phyloP scores from a whole-genome alignment of 805 yeast species.

The Nakazawaea anatomiae region DNA sequence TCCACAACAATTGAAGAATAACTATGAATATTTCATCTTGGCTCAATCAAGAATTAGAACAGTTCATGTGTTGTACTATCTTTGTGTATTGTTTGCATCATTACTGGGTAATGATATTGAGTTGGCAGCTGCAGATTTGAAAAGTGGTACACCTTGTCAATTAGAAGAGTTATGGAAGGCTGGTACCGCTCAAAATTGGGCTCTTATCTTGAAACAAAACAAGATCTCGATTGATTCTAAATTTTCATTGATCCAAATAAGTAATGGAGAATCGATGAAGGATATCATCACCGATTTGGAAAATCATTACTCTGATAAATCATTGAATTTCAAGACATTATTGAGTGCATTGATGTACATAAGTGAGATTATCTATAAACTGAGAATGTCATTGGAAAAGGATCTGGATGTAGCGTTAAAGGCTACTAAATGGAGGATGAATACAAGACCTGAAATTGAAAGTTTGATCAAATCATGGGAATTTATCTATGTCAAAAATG shows the following conservation, averaged over 20 bases:
- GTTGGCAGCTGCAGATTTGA: constrained; percentile 36
- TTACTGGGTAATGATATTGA: constrained; percentile 36
- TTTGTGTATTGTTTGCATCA: constrained; percentile 41
- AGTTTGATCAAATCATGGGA: constrained; percentile 65
- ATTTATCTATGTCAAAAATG: constrained; percentile 49
- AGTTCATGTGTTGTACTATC: constrained; percentile 42
- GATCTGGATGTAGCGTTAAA: constrained; percentile 35
- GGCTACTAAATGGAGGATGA: constrained; percentile 61
- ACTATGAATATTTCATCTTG: constrained; percentile 45
- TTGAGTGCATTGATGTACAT: constrained; percentile 56
- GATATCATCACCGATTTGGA: constrained; percentile 41
- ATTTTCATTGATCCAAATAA: constrained; percentile 46
- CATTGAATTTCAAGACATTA: constrained; percentile 41
- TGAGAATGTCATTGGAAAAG: constrained; percentile 32
- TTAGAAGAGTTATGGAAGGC: constrained; percentile 58
- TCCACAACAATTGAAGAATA: constrained; percentile 27
- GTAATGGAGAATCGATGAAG: constrained; percentile 47
- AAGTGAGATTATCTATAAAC: constrained; percentile 59
- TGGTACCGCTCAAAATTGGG: constrained; percentile 47
- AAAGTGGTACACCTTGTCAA: constrained; percentile 61
- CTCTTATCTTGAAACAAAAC: constrained; percentile 26
- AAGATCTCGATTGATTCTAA: constrained; percentile 44
- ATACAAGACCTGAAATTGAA: constrained; percentile 53
- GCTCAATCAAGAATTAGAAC: constrained; percentile 54
- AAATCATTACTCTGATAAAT: constrained; percentile 32